Percentiles rank a stretch among this genome's conserved stretches.
Evolutionary conservation across 129 eudicot species (phyloP).

Genomic region (Artemisia argyi): DNA sequence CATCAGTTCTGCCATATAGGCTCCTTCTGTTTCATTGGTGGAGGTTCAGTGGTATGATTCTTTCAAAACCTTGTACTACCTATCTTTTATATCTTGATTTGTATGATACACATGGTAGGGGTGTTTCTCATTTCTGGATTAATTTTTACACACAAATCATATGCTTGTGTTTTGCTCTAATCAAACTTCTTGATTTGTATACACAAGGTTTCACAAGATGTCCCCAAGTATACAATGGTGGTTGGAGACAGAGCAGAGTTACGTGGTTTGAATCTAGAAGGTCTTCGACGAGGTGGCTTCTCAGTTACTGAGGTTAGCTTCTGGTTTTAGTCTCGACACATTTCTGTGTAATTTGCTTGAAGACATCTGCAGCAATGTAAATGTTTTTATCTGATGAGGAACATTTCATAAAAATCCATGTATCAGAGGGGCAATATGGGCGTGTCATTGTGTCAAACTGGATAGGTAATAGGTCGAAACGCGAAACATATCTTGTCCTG

Average conservation of each 20-base stretch:
- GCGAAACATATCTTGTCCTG: no score
- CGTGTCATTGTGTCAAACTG: no score
- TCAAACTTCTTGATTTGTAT: conserved; percentile 15
- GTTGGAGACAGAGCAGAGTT: conserved; percentile 96
- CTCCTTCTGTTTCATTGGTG: conserved; percentile 85
- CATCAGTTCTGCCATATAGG: conserved; percentile 93
- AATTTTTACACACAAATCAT: neutral
- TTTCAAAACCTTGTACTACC: neutral
- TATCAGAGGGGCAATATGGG: no score
- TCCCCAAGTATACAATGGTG: conserved; percentile 89
- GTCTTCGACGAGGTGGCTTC: conserved; percentile 83
- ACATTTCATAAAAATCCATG: neutral
- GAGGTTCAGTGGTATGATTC: conserved; percentile 86
- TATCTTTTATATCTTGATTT: conserved; percentile 1
- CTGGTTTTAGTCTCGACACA: conserved; percentile 1
- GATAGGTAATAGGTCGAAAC: no score
- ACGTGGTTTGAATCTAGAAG: conserved; percentile 93
- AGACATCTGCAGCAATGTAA: neutral
- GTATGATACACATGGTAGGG: neutral
- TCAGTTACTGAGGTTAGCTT: conserved; percentile 67
- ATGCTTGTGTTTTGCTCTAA: neutral
- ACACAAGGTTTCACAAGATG: conserved; percentile 91
- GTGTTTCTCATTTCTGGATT: neutral
- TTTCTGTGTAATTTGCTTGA: neutral
- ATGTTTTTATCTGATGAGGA: neutral